These are phyloP conservation scores for Xylaria intraflava DNA, from an alignment of 495 filamentous ascomycete genomes.

Conservation along the genomic window DNA sequence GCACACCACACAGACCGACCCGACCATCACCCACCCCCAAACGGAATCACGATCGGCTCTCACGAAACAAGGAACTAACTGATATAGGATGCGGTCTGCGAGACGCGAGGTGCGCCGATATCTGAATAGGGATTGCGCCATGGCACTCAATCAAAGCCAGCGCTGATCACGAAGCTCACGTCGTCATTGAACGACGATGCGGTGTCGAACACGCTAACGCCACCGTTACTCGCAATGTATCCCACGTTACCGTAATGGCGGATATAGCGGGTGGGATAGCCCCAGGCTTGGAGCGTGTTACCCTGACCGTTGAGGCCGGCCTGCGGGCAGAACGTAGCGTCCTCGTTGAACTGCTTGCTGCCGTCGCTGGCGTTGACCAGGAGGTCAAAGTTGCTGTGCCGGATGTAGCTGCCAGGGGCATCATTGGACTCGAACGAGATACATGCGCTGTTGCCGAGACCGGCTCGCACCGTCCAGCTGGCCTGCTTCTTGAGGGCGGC, in stretches of 20 bases:
- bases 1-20: too few relatives aligned
- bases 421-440: constrained; percentile 52
- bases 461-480: constrained; percentile 48
- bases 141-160: constrained; percentile 35
- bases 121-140: neutral
- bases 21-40: too few relatives aligned
- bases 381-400: constrained; percentile 45
- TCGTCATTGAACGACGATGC: constrained; percentile 43
- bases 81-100: too few relatives aligned
- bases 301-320: constrained; percentile 41
- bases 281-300: constrained; percentile 46
- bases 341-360: constrained; percentile 46
- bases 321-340: constrained; percentile 51
- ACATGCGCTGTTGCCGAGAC: constrained; percentile 47
- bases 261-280: constrained; percentile 50
- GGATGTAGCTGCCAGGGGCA: constrained; percentile 49
- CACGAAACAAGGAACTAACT: too few relatives aligned
- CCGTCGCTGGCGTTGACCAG: constrained; percentile 42
- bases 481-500: constrained; percentile 42
- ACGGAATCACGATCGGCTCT: too few relatives aligned
- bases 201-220: constrained; percentile 44
- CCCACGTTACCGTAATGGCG: constrained; percentile 43
- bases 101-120: neutral
- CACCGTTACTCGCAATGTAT: constrained; percentile 48
- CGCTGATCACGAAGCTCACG: constrained; percentile 42